These are phyloP conservation scores for Ophiostoma novo-ulmi DNA, from an alignment of 2,329 filamentous ascomycete species.

Conservation along the genomic window DNA sequence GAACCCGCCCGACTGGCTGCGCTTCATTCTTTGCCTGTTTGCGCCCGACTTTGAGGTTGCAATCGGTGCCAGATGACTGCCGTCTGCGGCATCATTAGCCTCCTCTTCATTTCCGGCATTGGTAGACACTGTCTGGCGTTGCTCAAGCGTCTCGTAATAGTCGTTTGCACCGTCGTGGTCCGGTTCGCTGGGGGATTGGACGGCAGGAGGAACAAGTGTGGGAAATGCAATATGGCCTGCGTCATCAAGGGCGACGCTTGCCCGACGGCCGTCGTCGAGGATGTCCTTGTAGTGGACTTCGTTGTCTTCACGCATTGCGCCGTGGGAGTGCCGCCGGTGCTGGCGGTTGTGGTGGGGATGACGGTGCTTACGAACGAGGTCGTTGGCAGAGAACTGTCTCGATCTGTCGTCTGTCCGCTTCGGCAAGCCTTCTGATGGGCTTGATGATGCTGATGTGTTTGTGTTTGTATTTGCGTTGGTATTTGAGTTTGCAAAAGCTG, in stretches of 20 bases:
- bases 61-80: not conserved
- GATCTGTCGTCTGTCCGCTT: not conserved
- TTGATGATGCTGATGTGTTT: not conserved
- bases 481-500: not conserved
- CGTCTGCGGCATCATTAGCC: not conserved
- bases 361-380: not conserved
- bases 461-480: not conserved
- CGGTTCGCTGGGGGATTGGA: conserved; percentile 24
- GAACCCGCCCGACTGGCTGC: conserved; percentile 23
- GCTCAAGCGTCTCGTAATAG: not conserved
- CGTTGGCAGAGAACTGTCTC: not conserved
- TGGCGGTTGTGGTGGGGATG: not conserved
- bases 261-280: conserved; percentile 29
- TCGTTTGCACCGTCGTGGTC: not conserved
- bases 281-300: conserved; percentile 32
- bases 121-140: not conserved
- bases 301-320: conserved; percentile 17
- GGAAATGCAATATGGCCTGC: conserved; percentile 35
- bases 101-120: not conserved
- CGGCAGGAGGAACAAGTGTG: conserved; percentile 33
- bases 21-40: not conserved
- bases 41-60: not conserved
- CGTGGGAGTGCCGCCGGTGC: conserved; percentile 7
- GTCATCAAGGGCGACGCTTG: conserved; percentile 34
- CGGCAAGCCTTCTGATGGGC: not conserved